phyloP scores from a whole-genome alignment of 139 green algal genomes.

The Micractinium sp. region DNA sequence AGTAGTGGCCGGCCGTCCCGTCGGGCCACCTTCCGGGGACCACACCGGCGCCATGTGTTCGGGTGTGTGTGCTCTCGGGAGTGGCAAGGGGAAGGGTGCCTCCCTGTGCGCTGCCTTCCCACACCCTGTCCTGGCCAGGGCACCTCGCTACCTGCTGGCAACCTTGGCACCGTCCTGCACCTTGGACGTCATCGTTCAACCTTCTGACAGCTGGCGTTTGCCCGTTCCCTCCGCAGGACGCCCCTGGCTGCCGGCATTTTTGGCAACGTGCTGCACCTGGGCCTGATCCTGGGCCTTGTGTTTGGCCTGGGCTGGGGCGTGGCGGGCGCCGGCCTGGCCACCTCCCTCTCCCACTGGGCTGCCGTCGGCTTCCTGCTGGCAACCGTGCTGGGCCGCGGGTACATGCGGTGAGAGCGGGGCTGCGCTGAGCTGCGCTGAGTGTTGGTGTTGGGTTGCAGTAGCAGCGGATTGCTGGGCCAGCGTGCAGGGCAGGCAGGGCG shows the following conservation, averaged over 20 bases:
- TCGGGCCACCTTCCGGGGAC: too few relatives aligned
- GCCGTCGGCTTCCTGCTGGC: conserved; percentile 46
- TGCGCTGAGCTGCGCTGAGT: background rate
- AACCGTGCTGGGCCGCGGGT: conserved; percentile 34
- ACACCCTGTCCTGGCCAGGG: too few relatives aligned
- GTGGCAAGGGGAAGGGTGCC: too few relatives aligned
- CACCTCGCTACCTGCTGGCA: background rate
- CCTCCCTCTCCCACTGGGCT: conserved; percentile 66
- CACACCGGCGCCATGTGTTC: too few relatives aligned
- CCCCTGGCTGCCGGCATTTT: conserved; percentile 40
- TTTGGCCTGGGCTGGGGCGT: conserved; percentile 69
- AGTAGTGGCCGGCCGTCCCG: too few relatives aligned
- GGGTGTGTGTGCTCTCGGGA: too few relatives aligned
- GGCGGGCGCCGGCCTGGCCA: conserved; percentile 70
- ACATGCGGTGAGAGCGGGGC: conserved; percentile 27
- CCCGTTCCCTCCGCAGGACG: conserved; percentile 1
- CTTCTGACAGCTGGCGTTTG: too few relatives aligned
- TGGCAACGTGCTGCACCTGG: conserved; percentile 57
- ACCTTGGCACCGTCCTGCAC: background rate
- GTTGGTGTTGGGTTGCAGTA: background rate
- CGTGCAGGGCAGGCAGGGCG: too few relatives aligned
- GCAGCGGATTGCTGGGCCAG: too few relatives aligned
- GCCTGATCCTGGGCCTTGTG: conserved; percentile 42
- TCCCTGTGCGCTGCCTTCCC: too few relatives aligned
- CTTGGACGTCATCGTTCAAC: background rate